A percentile compares a stretch with the other conserved stretches of the same genome.
Conservation (phyloP, 2,329 filamentous ascomycete genomes). For the Ophiostoma sp. region DNA sequence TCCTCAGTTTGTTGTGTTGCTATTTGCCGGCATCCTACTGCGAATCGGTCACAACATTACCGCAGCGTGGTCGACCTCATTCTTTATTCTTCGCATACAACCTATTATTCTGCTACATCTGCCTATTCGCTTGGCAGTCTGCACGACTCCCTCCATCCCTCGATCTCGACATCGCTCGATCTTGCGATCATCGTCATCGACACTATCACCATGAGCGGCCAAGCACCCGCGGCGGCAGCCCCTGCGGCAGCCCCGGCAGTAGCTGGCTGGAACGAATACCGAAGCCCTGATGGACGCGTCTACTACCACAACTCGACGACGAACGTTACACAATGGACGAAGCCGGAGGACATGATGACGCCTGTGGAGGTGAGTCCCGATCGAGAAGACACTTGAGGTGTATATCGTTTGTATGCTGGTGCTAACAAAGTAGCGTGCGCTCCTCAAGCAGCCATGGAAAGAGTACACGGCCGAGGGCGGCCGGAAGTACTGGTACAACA, state of each 20-base stretch:
- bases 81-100: neutral
- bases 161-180: neutral
- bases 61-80: neutral
- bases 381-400: neutral
- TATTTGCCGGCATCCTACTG: neutral
- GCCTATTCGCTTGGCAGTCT: neutral
- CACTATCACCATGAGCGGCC: conserved; percentile 52
- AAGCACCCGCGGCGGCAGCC: conserved; percentile 24
- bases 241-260: neutral
- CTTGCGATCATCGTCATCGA: neutral
- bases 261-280: conserved; percentile 71
- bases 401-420: conserved; percentile 22
- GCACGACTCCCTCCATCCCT: neutral
- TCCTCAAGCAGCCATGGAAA: conserved; percentile 83
- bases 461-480: conserved; percentile 84
- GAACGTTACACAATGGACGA: conserved; percentile 88
- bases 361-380: conserved; percentile 60
- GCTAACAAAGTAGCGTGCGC: conserved; percentile 57
- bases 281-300: conserved; percentile 70
- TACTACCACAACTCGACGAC: conserved; percentile 90
- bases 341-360: conserved; percentile 84
- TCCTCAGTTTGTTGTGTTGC: conserved; percentile 3
- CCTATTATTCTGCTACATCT: neutral
- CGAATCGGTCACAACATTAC: neutral
- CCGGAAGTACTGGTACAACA: conserved; percentile 92